These are phyloP conservation scores for Neonectria punicea DNA, from an alignment of 2,329 filamentous ascomycete species.

Conservation along the genomic window DNA sequence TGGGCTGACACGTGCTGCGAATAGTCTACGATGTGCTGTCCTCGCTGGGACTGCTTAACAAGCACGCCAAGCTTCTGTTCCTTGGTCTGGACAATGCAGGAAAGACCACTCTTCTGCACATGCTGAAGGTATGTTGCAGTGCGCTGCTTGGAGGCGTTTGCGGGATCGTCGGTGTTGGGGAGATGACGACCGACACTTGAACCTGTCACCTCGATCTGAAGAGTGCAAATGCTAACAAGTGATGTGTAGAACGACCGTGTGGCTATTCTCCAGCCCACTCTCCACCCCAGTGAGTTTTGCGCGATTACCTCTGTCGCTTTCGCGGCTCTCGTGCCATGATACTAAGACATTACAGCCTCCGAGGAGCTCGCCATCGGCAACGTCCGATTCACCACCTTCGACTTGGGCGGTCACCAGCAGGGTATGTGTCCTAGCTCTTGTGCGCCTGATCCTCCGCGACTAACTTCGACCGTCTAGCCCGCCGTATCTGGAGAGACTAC, in stretches of 20 bases:
- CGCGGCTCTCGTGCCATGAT: slow-evolving; percentile 2
- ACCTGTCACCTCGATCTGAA: slow-evolving; percentile 5
- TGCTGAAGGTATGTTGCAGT: slow-evolving; percentile 80
- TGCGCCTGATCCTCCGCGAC: background rate
- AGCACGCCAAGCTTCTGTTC: slow-evolving; percentile 95
- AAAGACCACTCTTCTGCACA: slow-evolving; percentile 93
- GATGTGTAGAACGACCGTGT: slow-evolving; percentile 83
- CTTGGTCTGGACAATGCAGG: slow-evolving; percentile 93
- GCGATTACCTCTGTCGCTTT: background rate
- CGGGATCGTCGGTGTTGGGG: slow-evolving; percentile 3
- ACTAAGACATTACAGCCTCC: slow-evolving; percentile 67
- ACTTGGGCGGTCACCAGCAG: slow-evolving; percentile 93
- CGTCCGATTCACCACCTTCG: slow-evolving; percentile 94
- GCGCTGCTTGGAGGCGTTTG: slow-evolving; percentile 1
- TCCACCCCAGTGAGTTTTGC: slow-evolving; percentile 81
- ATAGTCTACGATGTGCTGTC: slow-evolving; percentile 88
- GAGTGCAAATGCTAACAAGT: slow-evolving; percentile 38
- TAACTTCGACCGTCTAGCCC: slow-evolving; percentile 65
- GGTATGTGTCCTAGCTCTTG: slow-evolving; percentile 58
- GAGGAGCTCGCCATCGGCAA: slow-evolving; percentile 94
- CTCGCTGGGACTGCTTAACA: slow-evolving; percentile 89
- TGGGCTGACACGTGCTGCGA: slow-evolving; percentile 48
- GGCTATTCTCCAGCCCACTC: slow-evolving; percentile 87
- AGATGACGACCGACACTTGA: slow-evolving; percentile 8
- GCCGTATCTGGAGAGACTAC: slow-evolving; percentile 96